phyloP scores from a whole-genome alignment of 202 grass and related monocot genomes.

The Panicum virgatum region DNA sequence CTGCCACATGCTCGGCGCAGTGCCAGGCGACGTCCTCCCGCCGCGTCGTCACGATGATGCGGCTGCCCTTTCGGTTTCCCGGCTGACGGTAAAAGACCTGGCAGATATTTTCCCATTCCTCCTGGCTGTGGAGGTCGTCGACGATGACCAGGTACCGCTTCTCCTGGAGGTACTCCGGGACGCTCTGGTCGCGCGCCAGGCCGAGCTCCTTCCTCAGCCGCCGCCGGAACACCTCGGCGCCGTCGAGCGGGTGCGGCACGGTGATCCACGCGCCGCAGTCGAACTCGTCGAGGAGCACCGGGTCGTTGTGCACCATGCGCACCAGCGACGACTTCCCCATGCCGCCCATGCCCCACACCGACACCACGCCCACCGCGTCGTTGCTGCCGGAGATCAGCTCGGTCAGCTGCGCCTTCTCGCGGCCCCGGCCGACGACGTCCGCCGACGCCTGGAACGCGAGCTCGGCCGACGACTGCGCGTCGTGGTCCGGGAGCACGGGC shows the following conservation, averaged over 20 bases:
- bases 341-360: conserved; percentile 41
- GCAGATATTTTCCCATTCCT: conserved; percentile 28
- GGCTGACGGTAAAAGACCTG: not conserved
- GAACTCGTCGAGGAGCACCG: conserved; percentile 20
- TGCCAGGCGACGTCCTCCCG: not conserved
- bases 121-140: not conserved
- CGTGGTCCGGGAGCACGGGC: not conserved
- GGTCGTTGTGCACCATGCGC: conserved; percentile 20
- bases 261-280: conserved; percentile 40
- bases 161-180: not conserved
- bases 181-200: not conserved
- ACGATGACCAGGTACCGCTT: conserved; percentile 39
- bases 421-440: not conserved
- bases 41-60: conserved; percentile 34
- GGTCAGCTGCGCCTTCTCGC: not conserved
- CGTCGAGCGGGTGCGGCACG: conserved; percentile 39
- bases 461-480: not conserved
- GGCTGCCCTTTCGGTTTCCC: not conserved
- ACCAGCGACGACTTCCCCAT: conserved; percentile 41
- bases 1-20: not conserved
- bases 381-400: not conserved
- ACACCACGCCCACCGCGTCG: not conserved
- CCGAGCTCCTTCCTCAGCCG: conserved; percentile 18
- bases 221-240: not conserved
- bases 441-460: not conserved